Evolutionary conservation across 1,284 basidiomycete species (phyloP), one percentile per base, ranked within the genome.

Genomic region (Lentinula novae-zelandiae): DNA sequence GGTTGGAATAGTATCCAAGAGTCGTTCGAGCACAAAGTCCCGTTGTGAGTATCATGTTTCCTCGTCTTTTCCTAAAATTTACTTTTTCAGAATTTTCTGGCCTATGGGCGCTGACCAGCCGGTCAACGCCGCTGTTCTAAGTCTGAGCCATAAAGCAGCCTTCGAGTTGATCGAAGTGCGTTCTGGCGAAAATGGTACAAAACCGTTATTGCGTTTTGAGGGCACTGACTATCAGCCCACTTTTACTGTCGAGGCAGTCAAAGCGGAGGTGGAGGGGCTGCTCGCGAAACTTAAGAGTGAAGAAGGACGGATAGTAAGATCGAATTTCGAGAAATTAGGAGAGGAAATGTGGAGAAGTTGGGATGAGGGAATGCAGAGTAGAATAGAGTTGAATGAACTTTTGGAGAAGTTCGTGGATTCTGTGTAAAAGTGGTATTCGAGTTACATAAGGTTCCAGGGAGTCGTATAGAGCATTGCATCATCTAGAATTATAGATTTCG

Each of bases 61-160:
- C 22, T 22, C 27, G 27, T 27, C 27, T 27, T 27, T 27, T 27
- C 3, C 27, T 4, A 27, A 3, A 3, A 4, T 4, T 27, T 8
- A 15, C 52, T 38, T 22, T 15, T 31, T 20, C 12, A 70, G 68
- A 58, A 69, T 70, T 6, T 67, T 64, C 49, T 70, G 69, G 69
- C 69, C 67, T 1, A 67, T 70, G 53, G 57, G 62, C 10, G 67
- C 40, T 0, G 69, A 70, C 34, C 67, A 69, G 51, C 67, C 67
- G 0, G 40, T 62, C 4, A 65, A 61, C 4, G 66, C 67, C 1
- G 58, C 51, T 1, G 62, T 64, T 15, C 53, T 69, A 20, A 53
- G 62, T 5, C 57, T 64, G 27, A 66, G 53, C 5, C 60, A 68
- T 10, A 60, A 66, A 34, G 66, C 62, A 13, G 67, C 59, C 1